phyloP scores from a whole-genome alignment of 2,329 filamentous ascomycete species.

The Nothophoma quercina region DNA sequence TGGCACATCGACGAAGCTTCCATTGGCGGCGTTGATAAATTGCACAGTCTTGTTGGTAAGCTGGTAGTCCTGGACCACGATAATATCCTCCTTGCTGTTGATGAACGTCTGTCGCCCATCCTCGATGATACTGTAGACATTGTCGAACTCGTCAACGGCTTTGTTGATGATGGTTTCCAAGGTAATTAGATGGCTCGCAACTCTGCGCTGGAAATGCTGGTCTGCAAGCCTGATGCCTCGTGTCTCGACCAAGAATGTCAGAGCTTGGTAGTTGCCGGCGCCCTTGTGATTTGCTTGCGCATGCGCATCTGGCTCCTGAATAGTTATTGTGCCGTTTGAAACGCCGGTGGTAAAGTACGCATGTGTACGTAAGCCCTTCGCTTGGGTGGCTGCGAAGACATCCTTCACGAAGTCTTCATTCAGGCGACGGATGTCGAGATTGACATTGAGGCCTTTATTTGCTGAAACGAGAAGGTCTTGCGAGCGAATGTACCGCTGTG shows the following conservation, averaged over 20 bases:
- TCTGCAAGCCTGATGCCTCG: conserved; percentile 36
- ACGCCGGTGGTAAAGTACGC: conserved; percentile 30
- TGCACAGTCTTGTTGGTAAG: conserved; percentile 25
- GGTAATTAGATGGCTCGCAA: conserved; percentile 31
- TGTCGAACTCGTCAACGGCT: conserved; percentile 27
- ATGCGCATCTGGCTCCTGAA: conserved; percentile 35
- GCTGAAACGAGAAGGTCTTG: conserved; percentile 37
- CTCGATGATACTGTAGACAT: conserved; percentile 31
- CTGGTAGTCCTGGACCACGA: conserved; percentile 25
- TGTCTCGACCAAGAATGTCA: conserved; percentile 38
- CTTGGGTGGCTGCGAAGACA: conserved; percentile 21
- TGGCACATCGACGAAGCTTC: conserved; percentile 24
- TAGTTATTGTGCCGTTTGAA: conserved; percentile 26
- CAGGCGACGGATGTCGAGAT: conserved; percentile 34
- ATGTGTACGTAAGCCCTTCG: background rate
- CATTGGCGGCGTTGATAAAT: conserved; percentile 9
- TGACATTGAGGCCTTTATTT: conserved; percentile 42
- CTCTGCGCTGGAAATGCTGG: conserved; percentile 38
- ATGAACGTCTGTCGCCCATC: conserved; percentile 25
- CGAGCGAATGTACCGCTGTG: conserved; percentile 28
- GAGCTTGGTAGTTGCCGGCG: conserved; percentile 34
- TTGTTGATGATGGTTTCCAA: conserved; percentile 36
- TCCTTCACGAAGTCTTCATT: conserved; percentile 35
- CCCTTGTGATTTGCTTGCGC: conserved; percentile 39
- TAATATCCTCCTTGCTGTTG: conserved; percentile 24